Percentiles rank a stretch among this genome's conserved stretches.
Evolutionary conservation across 2,329 filamentous ascomycete genomes (phyloP).

Genomic region (Paraphaeosphaeria minitans): DNA sequence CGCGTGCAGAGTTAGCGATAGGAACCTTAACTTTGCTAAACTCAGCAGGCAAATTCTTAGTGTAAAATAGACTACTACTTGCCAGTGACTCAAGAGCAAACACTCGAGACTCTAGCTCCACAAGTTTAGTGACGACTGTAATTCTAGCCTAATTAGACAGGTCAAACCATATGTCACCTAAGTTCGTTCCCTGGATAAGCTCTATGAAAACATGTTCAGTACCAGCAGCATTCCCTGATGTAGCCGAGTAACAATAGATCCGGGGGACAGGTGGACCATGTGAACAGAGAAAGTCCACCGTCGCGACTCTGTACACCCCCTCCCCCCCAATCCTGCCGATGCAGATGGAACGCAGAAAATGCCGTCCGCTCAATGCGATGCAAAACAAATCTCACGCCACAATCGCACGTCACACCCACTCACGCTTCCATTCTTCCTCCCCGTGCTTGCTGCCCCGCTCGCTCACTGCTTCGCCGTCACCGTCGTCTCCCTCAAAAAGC

Average conservation of each 20-base stretch:
- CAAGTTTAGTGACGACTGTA: conserved; percentile 31
- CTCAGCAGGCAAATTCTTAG: conserved; percentile 18
- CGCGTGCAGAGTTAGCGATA: conserved; percentile 5
- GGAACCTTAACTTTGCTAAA: conserved; percentile 22
- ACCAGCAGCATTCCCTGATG: conserved; percentile 44
- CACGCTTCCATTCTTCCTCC: too few relatives aligned
- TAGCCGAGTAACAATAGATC: conserved; percentile 43
- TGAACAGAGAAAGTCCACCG: conserved; percentile 34
- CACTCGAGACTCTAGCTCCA: conserved; percentile 35
- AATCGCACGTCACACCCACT: too few relatives aligned
- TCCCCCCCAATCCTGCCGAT: too few relatives aligned
- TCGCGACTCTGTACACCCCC: too few relatives aligned
- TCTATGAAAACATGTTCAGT: conserved; percentile 50
- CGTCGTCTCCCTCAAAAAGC: conserved; percentile 38
- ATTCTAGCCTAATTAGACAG: conserved; percentile 28
- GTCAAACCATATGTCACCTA: conserved; percentile 42
- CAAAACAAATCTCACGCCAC: neutral
- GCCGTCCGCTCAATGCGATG: too few relatives aligned
- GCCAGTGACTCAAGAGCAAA: conserved; percentile 36
- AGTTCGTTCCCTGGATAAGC: conserved; percentile 37
- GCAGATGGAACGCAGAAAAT: too few relatives aligned
- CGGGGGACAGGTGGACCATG: conserved; percentile 45
- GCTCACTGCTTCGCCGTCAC: conserved; percentile 6
- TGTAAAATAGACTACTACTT: conserved; percentile 41
- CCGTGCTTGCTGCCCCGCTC: too few relatives aligned